These are phyloP conservation scores for Flagelloscypha sp. DNA, from an alignment of 768 basidiomycete species.

Conservation along the genomic window DNA sequence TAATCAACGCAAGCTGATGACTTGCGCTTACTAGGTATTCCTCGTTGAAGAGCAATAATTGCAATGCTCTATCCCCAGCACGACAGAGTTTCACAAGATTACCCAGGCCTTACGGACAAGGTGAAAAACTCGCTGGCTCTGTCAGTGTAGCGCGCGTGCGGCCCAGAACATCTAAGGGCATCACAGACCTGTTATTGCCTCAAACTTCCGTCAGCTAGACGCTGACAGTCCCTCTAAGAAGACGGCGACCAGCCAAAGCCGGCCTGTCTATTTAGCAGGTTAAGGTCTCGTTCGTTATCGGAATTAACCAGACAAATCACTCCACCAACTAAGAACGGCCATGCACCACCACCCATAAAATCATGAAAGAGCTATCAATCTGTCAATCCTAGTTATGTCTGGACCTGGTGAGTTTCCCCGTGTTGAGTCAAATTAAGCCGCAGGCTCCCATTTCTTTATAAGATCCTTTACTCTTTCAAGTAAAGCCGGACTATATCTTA, in stretches of 20 bases:
- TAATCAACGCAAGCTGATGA: slow-evolving; percentile 87
- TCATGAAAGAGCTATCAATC: slow-evolving; percentile 50
- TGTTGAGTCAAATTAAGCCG: slow-evolving; percentile 53
- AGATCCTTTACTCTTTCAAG: slow-evolving; percentile 43
- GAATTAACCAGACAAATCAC: slow-evolving; percentile 97
- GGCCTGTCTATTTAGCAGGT: slow-evolving; percentile 56
- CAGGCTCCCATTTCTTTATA: too few species aligned
- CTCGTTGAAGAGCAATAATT: slow-evolving; percentile 90
- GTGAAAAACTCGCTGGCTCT: slow-evolving; percentile 76
- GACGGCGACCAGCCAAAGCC: slow-evolving; percentile 45
- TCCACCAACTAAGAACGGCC: slow-evolving; percentile 86
- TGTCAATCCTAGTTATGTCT: slow-evolving; percentile 31
- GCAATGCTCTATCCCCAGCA: slow-evolving; percentile 86
- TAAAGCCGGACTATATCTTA: slow-evolving; percentile 11
- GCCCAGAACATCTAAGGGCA: slow-evolving; percentile 88
- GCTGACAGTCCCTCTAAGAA: slow-evolving; percentile 67
- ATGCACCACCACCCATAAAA: slow-evolving; percentile 73
- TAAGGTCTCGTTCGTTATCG: slow-evolving; percentile 80
- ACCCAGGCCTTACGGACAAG: slow-evolving; percentile 73
- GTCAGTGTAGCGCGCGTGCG: slow-evolving; percentile 85
- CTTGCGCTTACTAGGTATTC: slow-evolving; percentile 84
- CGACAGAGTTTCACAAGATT: slow-evolving; percentile 75
- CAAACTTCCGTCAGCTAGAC: slow-evolving; percentile 79
- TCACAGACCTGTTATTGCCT: slow-evolving; percentile 90
- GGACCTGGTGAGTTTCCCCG: slow-evolving; percentile 37